Evolutionary conservation across 805 yeast genomes (phyloP), one percentile per base, ranked within the genome.

Genomic region (Wickerhamiella bombiphila): DNA sequence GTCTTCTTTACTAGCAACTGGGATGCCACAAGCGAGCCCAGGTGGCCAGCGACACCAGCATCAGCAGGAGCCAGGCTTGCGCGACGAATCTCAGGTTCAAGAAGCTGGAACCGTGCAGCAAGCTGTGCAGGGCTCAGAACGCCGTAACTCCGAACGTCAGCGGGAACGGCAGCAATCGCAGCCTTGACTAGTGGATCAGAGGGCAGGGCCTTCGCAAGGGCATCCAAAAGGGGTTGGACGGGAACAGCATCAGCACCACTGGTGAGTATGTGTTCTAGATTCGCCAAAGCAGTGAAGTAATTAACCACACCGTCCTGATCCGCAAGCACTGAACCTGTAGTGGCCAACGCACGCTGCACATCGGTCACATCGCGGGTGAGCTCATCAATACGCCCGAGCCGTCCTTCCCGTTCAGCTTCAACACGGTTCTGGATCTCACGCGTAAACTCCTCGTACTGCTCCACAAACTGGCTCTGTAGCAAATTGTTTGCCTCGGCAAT

Each of bases 1-100:
- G 70, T 65, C 56, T 85, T 91, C 21, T 79, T 67, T 51, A 82
- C 68, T 51, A 88, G 68, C 43, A 86, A 67, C 49, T 70, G 72
- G 25, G 93, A 78, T 55, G 86, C 80, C 6, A 83, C 39, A 47
- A 69, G 66, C 14, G 97, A 86, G 5, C 93, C 70, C 31, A 85
- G 57, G 59, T 91, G 95, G 22, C 95, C 97, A 50, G 88, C 70
- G 38, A 91, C 70, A 53, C 98, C 98, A 19, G 98, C 94, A 53
- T 88, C 81, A 49, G 93, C 93, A 39, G 97, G 96, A 44, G 86
- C 70, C 49, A 91, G 63, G 3, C 95, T 75, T 5, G 93, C 86
- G 22, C 83, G 73, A 58, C 94, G 76, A 54, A 91, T 72, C 61
- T 88, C 94, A 13, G 93, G 91, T 17, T 70, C 76, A 42, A 91